Evolutionary conservation across 306 rosid genomes (phyloP).

Genomic region (Prunus campanulata): DNA sequence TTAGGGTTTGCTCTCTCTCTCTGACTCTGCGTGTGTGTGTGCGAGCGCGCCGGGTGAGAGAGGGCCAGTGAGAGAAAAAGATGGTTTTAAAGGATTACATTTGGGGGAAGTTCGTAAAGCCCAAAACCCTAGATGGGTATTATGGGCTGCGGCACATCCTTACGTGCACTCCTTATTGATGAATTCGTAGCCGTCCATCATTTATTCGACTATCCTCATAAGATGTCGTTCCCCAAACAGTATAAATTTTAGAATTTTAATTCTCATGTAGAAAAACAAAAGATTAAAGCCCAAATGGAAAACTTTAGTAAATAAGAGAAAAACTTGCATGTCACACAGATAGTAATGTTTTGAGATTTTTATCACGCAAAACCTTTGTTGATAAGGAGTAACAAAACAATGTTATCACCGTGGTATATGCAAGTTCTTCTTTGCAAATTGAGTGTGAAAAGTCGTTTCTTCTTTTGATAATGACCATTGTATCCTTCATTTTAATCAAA

Average conservation of each 20-base stretch:
- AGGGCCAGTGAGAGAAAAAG: not conserved
- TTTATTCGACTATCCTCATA: not conserved
- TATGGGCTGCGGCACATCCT: not conserved
- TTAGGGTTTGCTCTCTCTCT: slow-evolving; percentile 6
- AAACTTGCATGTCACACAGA: too few relatives aligned
- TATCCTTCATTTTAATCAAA: not conserved
- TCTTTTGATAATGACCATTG: slow-evolving; percentile 7
- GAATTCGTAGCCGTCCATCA: not conserved
- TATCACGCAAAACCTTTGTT: too few relatives aligned
- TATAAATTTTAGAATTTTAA: not conserved
- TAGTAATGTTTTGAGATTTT: too few relatives aligned
- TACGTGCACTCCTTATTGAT: not conserved
- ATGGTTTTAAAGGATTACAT: slow-evolving; percentile 12
- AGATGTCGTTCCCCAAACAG: not conserved
- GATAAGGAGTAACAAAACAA: accelerated
- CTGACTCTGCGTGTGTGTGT: slow-evolving; percentile 2
- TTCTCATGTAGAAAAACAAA: not conserved
- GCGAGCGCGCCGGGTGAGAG: slow-evolving; percentile 22
- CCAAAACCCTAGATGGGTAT: slow-evolving; percentile 41
- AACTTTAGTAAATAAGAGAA: too few relatives aligned
- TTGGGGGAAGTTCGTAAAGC: not conserved
- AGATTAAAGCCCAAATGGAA: too few relatives aligned
- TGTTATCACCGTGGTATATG: too few relatives aligned
- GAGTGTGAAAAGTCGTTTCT: too few relatives aligned
- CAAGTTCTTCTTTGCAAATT: too few relatives aligned